A percentile compares a stretch with the other conserved stretches of the same genome.
These are phyloP conservation scores for Colletotrichum sp. DNA, from an alignment of 2,329 filamentous ascomycete genomes.

Conservation along the genomic window DNA sequence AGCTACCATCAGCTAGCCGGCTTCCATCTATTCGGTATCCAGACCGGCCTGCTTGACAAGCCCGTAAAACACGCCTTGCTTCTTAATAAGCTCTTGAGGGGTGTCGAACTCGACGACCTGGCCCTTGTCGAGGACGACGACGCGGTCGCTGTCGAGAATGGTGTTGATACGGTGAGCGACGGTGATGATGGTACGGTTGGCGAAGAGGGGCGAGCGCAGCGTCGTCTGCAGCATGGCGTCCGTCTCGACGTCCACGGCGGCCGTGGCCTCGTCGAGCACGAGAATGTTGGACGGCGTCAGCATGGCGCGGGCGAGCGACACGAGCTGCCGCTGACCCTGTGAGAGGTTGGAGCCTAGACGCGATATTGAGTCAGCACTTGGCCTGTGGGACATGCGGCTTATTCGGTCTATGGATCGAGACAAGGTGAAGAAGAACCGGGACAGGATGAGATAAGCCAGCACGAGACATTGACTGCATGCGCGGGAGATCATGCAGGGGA, in stretches of 20 bases:
- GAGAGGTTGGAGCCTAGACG: slow-evolving; percentile 86
- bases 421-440: neutral
- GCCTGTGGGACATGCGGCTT: slow-evolving; percentile 15
- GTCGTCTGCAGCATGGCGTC: slow-evolving; percentile 71
- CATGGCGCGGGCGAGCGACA: slow-evolving; percentile 91
- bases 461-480: slow-evolving; percentile 37
- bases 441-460: slow-evolving; percentile 24
- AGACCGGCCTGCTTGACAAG: slow-evolving; percentile 91
- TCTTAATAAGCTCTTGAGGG: slow-evolving; percentile 77
- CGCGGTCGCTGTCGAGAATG: slow-evolving; percentile 86
- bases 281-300: slow-evolving; percentile 96
- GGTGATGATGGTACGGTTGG: slow-evolving; percentile 95
- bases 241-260: slow-evolving; percentile 72
- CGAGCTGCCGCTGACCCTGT: slow-evolving; percentile 90
- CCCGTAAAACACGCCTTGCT: slow-evolving; percentile 83
- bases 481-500: slow-evolving; percentile 39
- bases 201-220: slow-evolving; percentile 72
- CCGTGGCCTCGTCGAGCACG: slow-evolving; percentile 95
- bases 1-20: neutral
- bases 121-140: slow-evolving; percentile 91
- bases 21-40: slow-evolving; percentile 41
- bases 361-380: slow-evolving; percentile 24
- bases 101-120: slow-evolving; percentile 92
- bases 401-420: neutral
- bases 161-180: slow-evolving; percentile 99